Percentiles rank a stretch among this genome's conserved stretches.
phyloP scores from a whole-genome alignment of 2,329 filamentous ascomycete species.

The Hansfordia pulvinata region DNA sequence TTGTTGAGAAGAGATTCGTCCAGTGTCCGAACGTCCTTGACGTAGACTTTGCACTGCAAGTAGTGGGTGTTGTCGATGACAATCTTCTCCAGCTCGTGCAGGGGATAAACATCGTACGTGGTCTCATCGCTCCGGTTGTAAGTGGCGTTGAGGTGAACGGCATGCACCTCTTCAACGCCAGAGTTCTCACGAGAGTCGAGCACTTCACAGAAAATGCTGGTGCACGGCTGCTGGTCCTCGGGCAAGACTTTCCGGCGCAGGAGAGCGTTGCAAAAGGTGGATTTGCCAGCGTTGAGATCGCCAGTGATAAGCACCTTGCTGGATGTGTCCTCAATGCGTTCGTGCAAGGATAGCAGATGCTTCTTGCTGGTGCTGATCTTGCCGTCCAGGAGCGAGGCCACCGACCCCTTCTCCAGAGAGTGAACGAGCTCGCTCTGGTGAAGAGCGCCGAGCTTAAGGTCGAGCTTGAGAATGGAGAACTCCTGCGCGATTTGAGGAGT shows the following conservation, averaged over 20 bases:
- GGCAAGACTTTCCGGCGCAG: conserved; percentile 83
- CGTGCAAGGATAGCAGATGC: conserved; percentile 73
- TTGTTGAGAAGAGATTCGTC: conserved; percentile 95
- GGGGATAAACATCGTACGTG: conserved; percentile 76
- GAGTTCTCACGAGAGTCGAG: conserved; percentile 84
- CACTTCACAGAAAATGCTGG: conserved; percentile 96
- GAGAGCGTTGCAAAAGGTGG: conserved; percentile 97
- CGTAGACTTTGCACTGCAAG: conserved; percentile 92
- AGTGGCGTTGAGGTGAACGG: conserved; percentile 64
- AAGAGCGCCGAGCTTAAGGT: conserved; percentile 76
- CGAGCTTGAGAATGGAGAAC: conserved; percentile 89
- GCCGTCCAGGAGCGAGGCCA: conserved; percentile 81
- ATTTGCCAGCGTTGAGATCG: conserved; percentile 94
- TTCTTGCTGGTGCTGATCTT: conserved; percentile 91
- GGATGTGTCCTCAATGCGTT: conserved; percentile 91
- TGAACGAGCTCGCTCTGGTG: conserved; percentile 87
- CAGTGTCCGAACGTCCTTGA: conserved; percentile 77
- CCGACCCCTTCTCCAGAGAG: conserved; percentile 81
- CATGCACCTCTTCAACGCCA: conserved; percentile 88
- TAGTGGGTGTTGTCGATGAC: conserved; percentile 82
- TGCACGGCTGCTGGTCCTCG: conserved; percentile 96
- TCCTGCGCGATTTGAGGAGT: conserved; percentile 89
- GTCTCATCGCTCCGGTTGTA: conserved; percentile 89
- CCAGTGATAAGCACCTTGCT: conserved; percentile 95
- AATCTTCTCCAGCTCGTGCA: conserved; percentile 73